Base-by-base conservation (phyloP, 768 basidiomycete species). In the Gymnopilus junonius region DNA sequence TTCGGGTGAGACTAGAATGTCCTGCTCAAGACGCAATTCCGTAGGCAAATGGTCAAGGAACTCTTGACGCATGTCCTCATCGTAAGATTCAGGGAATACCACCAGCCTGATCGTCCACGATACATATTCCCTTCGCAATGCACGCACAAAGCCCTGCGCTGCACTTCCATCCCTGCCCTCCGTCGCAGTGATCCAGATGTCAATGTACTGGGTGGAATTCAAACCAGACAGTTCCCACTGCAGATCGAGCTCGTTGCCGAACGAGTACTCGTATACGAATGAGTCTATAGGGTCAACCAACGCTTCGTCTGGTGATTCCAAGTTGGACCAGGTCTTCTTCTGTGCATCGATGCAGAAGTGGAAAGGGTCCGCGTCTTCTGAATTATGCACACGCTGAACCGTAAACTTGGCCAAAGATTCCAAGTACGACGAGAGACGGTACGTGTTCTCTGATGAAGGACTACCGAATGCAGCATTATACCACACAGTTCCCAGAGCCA, bases 101-200 rank as follows among this genome's bases (percentile, higher is more conserved):
- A 70, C 72, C 11, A 73, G 53, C 20, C 67, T 68, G 42, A 77
- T 71, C 7, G 64, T 68, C 74, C 77, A 78, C 2, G 70, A 53
- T 8, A 65, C 65, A 53, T 70, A 76, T 61, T 79, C 78, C 40
- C 69, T 68, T 2, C 70, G 64, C 14, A 78, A 64, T 8, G 74
- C 68, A 34, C 75, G 59, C 8, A 70, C 62, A 29, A 80, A 68
- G 3, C 79, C 79, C 17, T 68, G 55, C 1, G 72, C 72, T n/a
- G 73, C 72, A 29, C 70, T 71, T 7, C 76, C 76, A 57, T 75
- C 69, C 23, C 65, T 39, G 6, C 74, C 76, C 23, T 69, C 61
- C n/a, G 67, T 51, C 4, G 76, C 71, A 11, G 66, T 43, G 31
- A 79, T 65, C 76, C 76, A 77, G 23, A 77, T 32, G 42, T 66